phyloP scores from a whole-genome alignment of 2,329 filamentous ascomycete species.

The Hymenoscyphus fraxineus region DNA sequence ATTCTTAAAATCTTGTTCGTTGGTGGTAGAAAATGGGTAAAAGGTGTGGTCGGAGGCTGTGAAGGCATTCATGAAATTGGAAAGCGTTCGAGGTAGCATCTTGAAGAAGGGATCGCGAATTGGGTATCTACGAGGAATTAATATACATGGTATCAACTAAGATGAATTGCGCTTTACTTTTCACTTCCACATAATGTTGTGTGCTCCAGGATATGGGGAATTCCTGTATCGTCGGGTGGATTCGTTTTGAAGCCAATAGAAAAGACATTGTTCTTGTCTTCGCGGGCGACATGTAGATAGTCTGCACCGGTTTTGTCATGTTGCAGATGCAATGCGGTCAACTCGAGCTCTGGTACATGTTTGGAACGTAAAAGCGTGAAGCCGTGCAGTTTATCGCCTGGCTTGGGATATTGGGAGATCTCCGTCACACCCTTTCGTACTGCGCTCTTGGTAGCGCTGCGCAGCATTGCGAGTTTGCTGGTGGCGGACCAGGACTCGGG shows the following conservation, averaged over 20 bases:
- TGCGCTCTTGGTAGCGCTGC: conserved; percentile 45
- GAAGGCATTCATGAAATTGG: conserved; percentile 99
- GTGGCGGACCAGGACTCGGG: background rate
- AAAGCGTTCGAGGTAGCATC: conserved; percentile 96
- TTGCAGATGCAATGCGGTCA: conserved; percentile 84
- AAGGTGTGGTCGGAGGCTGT: conserved; percentile 95
- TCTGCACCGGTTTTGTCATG: conserved; percentile 96
- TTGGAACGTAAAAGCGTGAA: conserved; percentile 88
- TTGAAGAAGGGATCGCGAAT: conserved; percentile 99
- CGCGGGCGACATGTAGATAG: conserved; percentile 89
- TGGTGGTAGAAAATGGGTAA: conserved; percentile 97
- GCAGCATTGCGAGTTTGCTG: conserved; percentile 43
- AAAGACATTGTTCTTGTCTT: conserved; percentile 99
- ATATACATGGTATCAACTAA: conserved; percentile 19
- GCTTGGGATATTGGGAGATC: conserved; percentile 68
- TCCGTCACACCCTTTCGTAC: conserved; percentile 67
- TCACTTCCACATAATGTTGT: conserved; percentile 93
- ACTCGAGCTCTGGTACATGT: conserved; percentile 87
- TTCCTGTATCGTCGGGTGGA: conserved; percentile 89
- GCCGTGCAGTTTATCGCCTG: conserved; percentile 84
- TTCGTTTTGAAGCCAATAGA: conserved; percentile 99
- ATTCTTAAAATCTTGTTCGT: conserved; percentile 91
- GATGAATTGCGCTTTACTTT: conserved; percentile 55
- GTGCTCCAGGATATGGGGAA: conserved; percentile 96
- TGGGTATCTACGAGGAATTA: conserved; percentile 66